A percentile compares a stretch with the other conserved stretches of the same genome.
phyloP scores from a whole-genome alignment of 78 protist genomes.

The Polysphondylium violaceum region DNA sequence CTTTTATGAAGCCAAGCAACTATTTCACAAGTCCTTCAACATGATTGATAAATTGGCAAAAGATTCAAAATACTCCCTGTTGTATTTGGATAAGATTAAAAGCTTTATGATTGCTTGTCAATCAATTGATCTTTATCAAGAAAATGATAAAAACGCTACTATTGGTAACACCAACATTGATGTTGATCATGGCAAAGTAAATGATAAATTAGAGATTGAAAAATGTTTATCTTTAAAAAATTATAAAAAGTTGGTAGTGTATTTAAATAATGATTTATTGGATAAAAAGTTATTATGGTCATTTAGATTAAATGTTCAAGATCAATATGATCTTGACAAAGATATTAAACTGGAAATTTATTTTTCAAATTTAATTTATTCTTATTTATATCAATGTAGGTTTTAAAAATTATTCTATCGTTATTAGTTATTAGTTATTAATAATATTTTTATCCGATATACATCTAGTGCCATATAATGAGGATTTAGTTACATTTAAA shows the following conservation, averaged over 20 bases:
- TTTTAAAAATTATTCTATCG: too few relatives aligned
- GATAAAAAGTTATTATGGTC: too few relatives aligned
- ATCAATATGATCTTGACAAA: too few relatives aligned
- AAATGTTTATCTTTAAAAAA: background rate
- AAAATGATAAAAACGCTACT: background rate
- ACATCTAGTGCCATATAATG: too few relatives aligned
- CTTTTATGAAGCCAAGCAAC: slow-evolving; percentile 20
- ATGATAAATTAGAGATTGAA: slow-evolving; percentile 7
- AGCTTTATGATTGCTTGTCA: slow-evolving; percentile 32
- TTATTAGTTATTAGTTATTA: too few relatives aligned
- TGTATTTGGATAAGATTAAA: background rate
- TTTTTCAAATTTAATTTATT: too few relatives aligned
- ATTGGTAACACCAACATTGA: background rate
- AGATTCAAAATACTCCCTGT: background rate
- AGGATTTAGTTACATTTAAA: too few relatives aligned
- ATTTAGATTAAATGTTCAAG: too few relatives aligned
- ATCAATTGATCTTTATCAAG: slow-evolving; percentile 34
- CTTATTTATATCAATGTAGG: too few relatives aligned
- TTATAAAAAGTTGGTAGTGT: background rate
- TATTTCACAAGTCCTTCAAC: slow-evolving; percentile 24
- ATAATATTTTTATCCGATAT: too few relatives aligned
- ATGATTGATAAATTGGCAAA: background rate
- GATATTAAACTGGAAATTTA: too few relatives aligned
- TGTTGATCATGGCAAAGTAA: background rate
- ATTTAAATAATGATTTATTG: slow-evolving; percentile 7